phyloP scores from a whole-genome alignment of 106 monocot genomes.

The Platanthera guangdongensis region DNA sequence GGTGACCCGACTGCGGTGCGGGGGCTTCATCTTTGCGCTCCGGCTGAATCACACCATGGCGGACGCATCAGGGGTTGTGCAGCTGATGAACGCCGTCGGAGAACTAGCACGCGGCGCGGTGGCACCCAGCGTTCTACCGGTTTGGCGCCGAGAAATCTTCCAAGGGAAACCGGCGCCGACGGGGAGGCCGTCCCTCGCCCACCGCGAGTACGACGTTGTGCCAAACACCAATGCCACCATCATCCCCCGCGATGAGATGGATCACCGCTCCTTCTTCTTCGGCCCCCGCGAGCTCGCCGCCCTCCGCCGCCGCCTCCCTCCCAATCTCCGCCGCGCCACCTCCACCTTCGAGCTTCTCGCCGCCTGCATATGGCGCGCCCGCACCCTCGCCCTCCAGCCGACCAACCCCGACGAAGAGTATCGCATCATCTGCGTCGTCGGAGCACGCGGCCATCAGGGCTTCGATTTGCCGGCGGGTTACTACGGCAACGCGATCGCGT shows the following conservation, averaged over 20 bases:
- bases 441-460: slow-evolving; percentile 17
- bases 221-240: slow-evolving; percentile 7
- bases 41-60: slow-evolving; percentile 56
- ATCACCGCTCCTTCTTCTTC: slow-evolving; percentile 39
- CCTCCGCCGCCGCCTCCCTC: slow-evolving; percentile 20
- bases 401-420: slow-evolving; percentile 18
- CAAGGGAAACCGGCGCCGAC: slow-evolving; percentile 7
- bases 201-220: slow-evolving; percentile 25
- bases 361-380: slow-evolving; percentile 26
- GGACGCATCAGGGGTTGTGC: slow-evolving; percentile 44
- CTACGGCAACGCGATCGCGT: slow-evolving; percentile 70
- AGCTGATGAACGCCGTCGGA: slow-evolving; percentile 27
- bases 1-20: slow-evolving; percentile 57
- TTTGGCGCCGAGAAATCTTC: slow-evolving; percentile 26
- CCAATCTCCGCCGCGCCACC: not conserved
- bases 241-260: slow-evolving; percentile 10
- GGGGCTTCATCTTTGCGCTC: slow-evolving; percentile 57
- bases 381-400: slow-evolving; percentile 20
- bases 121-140: slow-evolving; percentile 10
- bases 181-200: slow-evolving; percentile 10
- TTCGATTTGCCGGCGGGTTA: slow-evolving; percentile 35
- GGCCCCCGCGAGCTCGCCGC: slow-evolving; percentile 21
- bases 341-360: slow-evolving; percentile 34
- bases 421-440: slow-evolving; percentile 42
- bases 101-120: slow-evolving; percentile 25